Percentiles rank a stretch among this genome's conserved stretches.
These are phyloP conservation scores for Populus nigra DNA, from an alignment of 345 rosid genomes.

Conservation along the genomic window DNA sequence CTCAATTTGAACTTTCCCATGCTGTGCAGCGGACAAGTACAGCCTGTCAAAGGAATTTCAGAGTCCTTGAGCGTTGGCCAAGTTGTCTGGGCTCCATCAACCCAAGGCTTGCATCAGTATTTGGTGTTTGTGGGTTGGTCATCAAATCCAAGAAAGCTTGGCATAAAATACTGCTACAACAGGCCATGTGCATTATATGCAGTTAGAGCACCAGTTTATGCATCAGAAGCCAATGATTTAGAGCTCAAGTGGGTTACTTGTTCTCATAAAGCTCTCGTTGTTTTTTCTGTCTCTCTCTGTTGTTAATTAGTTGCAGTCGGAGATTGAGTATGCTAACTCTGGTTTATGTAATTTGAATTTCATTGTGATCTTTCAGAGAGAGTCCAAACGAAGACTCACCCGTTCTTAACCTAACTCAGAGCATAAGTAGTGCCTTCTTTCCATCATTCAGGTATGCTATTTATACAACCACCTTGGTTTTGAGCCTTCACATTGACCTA, in stretches of 20 bases:
- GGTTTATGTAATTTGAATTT: constrained; percentile 5
- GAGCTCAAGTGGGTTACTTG: constrained; percentile 51
- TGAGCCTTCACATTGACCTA: background rate
- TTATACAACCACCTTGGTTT: background rate
- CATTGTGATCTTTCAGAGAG: constrained; percentile 41
- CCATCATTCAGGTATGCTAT: constrained; percentile 72
- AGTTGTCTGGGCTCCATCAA: constrained; percentile 83
- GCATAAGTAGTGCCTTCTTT: constrained; percentile 70
- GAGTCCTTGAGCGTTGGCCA: constrained; percentile 80
- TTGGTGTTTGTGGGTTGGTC: constrained; percentile 91
- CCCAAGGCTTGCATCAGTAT: constrained; percentile 42
- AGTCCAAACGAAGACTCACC: constrained; percentile 42
- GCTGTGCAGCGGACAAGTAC: constrained; percentile 64
- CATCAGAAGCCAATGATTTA: constrained; percentile 31
- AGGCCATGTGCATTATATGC: constrained; percentile 80
- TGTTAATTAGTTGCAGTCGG: constrained; percentile 3
- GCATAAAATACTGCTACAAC: constrained; percentile 80
- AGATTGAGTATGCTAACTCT: background rate
- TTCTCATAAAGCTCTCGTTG: constrained; percentile 7
- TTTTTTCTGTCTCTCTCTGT: background rate
- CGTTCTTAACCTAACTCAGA: constrained; percentile 53
- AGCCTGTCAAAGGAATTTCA: constrained; percentile 60
- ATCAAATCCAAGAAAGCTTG: constrained; percentile 72
- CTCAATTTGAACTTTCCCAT: constrained; percentile 10
- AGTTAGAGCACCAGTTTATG: constrained; percentile 35